Percentiles rank a stretch among this genome's conserved stretches.
phyloP scores from a whole-genome alignment of 2,329 filamentous ascomycete species.

The Fusarium transvaalense region DNA sequence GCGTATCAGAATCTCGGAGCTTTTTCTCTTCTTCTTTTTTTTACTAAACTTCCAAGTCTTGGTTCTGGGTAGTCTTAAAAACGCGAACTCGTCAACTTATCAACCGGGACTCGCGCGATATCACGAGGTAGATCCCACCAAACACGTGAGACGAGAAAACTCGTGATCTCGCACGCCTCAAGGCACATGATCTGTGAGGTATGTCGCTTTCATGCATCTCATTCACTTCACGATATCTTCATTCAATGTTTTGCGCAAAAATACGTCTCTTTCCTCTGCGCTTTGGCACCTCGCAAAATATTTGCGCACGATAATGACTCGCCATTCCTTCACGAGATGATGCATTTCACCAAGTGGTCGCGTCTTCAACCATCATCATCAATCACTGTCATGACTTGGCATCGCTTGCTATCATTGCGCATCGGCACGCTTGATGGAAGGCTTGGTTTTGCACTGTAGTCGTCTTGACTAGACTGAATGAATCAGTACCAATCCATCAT shows the following conservation, averaged over 20 bases:
- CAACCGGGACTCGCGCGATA: slow-evolving; percentile 56
- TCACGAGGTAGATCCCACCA: slow-evolving; percentile 63
- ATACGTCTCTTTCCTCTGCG: neutral
- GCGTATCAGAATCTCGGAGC: slow-evolving; percentile 29
- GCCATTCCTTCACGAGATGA: slow-evolving; percentile 7
- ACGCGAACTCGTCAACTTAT: slow-evolving; percentile 49
- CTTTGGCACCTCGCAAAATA: slow-evolving; percentile 11
- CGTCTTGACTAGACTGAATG: slow-evolving; percentile 39
- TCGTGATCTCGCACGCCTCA: slow-evolving; percentile 58
- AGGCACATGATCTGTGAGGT: slow-evolving; percentile 62
- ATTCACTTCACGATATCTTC: slow-evolving; percentile 41
- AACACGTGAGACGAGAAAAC: slow-evolving; percentile 60
- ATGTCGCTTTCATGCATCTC: slow-evolving; percentile 53
- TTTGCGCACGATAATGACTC: slow-evolving; percentile 12
- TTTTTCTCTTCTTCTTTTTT: slow-evolving; percentile 20
- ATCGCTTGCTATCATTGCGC: slow-evolving; percentile 12
- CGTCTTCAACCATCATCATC: slow-evolving; percentile 17
- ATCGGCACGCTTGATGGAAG: slow-evolving; percentile 12
- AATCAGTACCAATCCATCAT: slow-evolving; percentile 40
- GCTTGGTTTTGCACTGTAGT: slow-evolving; percentile 1
- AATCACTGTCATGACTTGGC: slow-evolving; percentile 8
- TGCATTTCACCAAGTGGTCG: slow-evolving; percentile 38
- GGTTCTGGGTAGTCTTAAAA: slow-evolving; percentile 12
- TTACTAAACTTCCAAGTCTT: slow-evolving; percentile 22
- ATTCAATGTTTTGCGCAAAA: slow-evolving; percentile 21